A percentile compares a stretch with the other conserved stretches of the same genome.
phyloP scores from a whole-genome alignment of 257 asterid species.

The Dorcoceras hygrometricum region DNA sequence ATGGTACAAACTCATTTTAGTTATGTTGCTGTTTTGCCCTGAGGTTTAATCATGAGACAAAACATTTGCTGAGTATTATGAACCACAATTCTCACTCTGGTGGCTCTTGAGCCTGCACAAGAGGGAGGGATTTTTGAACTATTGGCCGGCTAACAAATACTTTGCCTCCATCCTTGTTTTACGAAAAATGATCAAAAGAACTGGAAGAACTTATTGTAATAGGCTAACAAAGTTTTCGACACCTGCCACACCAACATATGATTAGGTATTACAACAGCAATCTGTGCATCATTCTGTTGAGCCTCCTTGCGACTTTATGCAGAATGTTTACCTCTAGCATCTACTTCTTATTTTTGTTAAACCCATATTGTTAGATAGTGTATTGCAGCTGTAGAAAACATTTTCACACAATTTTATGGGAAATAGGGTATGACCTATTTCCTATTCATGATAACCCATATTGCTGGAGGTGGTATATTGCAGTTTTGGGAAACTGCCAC shows the following conservation, averaged over 20 bases:
- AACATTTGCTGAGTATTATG: neutral
- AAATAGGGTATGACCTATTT: neutral
- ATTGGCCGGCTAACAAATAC: neutral
- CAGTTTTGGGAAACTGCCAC: neutral
- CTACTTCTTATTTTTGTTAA: neutral
- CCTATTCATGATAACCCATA: neutral
- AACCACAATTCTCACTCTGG: neutral
- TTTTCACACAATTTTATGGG: neutral
- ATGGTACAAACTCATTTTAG: constrained; percentile 51
- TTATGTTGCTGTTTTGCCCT: neutral
- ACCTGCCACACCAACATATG: neutral
- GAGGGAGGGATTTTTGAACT: neutral
- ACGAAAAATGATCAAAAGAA: neutral
- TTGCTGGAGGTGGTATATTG: neutral
- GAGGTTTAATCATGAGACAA: neutral
- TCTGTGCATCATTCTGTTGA: neutral
- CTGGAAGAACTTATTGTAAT: neutral
- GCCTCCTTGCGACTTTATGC: neutral
- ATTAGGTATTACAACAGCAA: neutral
- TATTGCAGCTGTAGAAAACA: neutral
- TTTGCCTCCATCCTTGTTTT: neutral
- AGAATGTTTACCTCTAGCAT: neutral
- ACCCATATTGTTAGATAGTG: neutral
- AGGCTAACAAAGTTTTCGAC: neutral
- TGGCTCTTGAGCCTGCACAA: neutral